Conservation (phyloP, 2,329 filamentous ascomycete genomes). For the Stenocarpella maydis region DNA sequence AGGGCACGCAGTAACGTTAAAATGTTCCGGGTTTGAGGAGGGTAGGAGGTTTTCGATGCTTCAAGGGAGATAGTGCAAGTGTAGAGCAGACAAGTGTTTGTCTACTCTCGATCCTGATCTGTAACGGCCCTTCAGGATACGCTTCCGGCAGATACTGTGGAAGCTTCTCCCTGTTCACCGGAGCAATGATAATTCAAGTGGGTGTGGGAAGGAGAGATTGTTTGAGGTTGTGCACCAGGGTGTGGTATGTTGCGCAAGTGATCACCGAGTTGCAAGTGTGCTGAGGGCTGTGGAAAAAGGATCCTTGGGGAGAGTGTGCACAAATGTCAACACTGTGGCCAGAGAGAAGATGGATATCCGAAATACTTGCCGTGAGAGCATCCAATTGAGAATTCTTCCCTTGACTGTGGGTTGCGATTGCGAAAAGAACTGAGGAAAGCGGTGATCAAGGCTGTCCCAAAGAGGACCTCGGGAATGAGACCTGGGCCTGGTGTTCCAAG, state of each 20-base stretch:
- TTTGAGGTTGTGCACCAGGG: no score
- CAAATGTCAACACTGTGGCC: neutral
- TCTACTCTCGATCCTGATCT: neutral
- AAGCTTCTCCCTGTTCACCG: neutral
- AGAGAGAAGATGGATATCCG: no score
- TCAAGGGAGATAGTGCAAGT: neutral
- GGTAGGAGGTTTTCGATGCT: neutral
- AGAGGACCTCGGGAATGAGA: no score
- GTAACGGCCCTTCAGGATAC: neutral
- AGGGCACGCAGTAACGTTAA: neutral
- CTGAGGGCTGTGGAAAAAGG: neutral
- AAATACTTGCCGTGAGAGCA: neutral
- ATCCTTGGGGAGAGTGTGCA: neutral
- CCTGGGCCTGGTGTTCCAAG: no score
- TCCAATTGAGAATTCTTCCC: no score
- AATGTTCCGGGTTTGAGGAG: neutral
- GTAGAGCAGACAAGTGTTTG: neutral
- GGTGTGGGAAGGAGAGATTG: neutral
- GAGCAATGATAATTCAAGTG: neutral
- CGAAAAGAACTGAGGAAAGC: neutral
- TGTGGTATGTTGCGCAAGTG: neutral
- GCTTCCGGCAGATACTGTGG: neutral
- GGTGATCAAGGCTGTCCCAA: neutral
- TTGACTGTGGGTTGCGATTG: no score
- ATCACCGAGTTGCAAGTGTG: neutral